These are phyloP conservation scores for Agaricus blazei DNA, from an alignment of 768 basidiomycete genomes.

Conservation along the genomic window DNA sequence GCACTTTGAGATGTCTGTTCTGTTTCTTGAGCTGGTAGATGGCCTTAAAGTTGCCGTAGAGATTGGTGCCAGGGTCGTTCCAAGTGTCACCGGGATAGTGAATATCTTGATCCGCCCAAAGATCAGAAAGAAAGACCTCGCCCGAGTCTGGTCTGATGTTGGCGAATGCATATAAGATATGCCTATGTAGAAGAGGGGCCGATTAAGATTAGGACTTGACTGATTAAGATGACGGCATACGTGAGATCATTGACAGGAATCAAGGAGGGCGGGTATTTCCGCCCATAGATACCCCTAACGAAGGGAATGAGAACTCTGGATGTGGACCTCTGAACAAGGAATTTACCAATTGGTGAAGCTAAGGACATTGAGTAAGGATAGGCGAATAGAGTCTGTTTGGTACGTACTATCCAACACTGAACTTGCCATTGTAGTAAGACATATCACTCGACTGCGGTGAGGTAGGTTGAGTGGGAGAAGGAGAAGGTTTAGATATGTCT, in stretches of 20 bases:
- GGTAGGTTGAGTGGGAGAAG: neutral
- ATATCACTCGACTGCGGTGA: slow-evolving; percentile 7
- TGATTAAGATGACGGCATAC: slow-evolving; percentile 34
- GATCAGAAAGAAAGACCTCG: slow-evolving; percentile 83
- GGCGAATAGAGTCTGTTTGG: neutral
- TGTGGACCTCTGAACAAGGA: neutral
- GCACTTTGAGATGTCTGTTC: slow-evolving; percentile 72
- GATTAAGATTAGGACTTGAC: slow-evolving; percentile 9
- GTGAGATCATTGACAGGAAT: slow-evolving; percentile 87
- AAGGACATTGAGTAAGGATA: slow-evolving; percentile 11
- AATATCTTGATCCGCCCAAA: slow-evolving; percentile 96
- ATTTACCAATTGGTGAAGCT: slow-evolving; percentile 77
- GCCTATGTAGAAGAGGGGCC: slow-evolving; percentile 34
- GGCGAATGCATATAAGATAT: slow-evolving; percentile 91
- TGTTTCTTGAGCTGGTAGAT: slow-evolving; percentile 87
- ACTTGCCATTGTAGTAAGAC: slow-evolving; percentile 50
- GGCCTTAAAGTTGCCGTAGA: slow-evolving; percentile 95
- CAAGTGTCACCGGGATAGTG: slow-evolving; percentile 95
- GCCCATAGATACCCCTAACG: slow-evolving; percentile 87
- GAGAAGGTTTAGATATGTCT: too few species aligned
- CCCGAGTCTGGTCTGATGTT: slow-evolving; percentile 81
- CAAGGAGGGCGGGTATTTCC: slow-evolving; percentile 82
- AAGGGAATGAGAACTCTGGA: neutral
- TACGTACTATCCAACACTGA: slow-evolving; percentile 79
- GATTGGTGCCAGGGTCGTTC: slow-evolving; percentile 86